Evolutionary conservation across 345 rosid species (phyloP), one percentile per base, ranked within the genome.

Genomic region (Boechera retrofracta): DNA sequence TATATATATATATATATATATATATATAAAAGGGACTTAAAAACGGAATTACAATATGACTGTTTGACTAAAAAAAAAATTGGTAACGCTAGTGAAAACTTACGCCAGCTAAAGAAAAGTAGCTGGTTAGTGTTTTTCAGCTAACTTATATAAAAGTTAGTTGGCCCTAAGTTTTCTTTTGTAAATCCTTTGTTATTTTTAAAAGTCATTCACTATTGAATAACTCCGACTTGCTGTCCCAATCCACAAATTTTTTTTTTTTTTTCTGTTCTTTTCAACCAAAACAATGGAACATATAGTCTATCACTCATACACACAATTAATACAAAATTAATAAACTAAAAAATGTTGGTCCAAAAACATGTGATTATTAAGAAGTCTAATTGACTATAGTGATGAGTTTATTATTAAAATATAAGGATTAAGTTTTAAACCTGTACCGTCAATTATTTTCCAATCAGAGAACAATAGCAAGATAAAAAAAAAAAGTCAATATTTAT

Each of bases 161-260:
- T 66, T 66, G 71, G 41, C 42, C 49, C 49, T 61, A 62, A 38
- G 5, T 61, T 61, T 39, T 61, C 1, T 10, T 61, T 61, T n/a
- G 11, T 31, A 31, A 31, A 21, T 0, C 24, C 24, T 21, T 21
- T 21, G 24, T 21, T 12, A 44, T 44, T 48, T n/a, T 47, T 15
- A 2, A 5, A 15, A 16, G 18, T n/a, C 3, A 45, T 47, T 39
- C 66, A 21, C 32, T 38, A 21, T 21, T 10, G 39, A 31, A 57
- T 7, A 15, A 58, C 26, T 33, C 16, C 52, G 42, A 38, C 13
- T 10, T 21, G 11, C 3, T 1, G 49, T 62, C 67, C 3, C 18
- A 33, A 33, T 33, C 36, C 36, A 33, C 36, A 33, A 7, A n/a
- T n/a, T 33, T 33, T 5, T 33, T 33, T 5, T 33, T 36, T 36